Conservation (phyloP, 2,329 filamentous ascomycete genomes). For the Fusarium mundagurra region DNA sequence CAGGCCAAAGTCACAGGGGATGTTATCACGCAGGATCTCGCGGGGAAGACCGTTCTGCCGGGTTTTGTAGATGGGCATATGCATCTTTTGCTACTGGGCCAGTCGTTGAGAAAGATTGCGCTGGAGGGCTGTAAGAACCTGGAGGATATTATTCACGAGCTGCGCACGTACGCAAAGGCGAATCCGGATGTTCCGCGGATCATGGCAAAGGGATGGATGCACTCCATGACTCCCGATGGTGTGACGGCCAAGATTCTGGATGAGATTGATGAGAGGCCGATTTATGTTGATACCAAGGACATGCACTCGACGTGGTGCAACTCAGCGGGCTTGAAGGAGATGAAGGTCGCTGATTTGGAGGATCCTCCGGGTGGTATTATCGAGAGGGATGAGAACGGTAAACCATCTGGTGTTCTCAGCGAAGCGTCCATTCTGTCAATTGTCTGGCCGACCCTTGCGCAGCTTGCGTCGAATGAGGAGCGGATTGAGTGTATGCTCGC, state of each 20-base stretch:
- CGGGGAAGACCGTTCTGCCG: conserved; percentile 56
- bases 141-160: conserved; percentile 59
- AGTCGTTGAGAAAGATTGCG: conserved; percentile 61
- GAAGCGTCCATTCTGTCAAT: conserved; percentile 63
- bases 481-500: conserved; percentile 58
- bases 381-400: conserved; percentile 59
- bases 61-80: conserved; percentile 68
- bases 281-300: conserved; percentile 67
- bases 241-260: conserved; percentile 59
- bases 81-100: conserved; percentile 64
- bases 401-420: conserved; percentile 60
- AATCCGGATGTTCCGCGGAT: conserved; percentile 61
- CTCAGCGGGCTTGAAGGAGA: conserved; percentile 59
- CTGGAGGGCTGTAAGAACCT: conserved; percentile 59
- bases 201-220: conserved; percentile 66
- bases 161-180: conserved; percentile 56
- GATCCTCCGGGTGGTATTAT: conserved; percentile 63
- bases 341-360: conserved; percentile 56
- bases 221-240: conserved; percentile 57
- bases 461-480: conserved; percentile 58
- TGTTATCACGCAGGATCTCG: conserved; percentile 41
- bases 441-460: conserved; percentile 65
- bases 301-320: conserved; percentile 68
- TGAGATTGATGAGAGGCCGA: conserved; percentile 62
- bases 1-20: conserved; percentile 31